Conservation (phyloP, 306 rosid genomes). For the Herpetospermum pedunculosum region DNA sequence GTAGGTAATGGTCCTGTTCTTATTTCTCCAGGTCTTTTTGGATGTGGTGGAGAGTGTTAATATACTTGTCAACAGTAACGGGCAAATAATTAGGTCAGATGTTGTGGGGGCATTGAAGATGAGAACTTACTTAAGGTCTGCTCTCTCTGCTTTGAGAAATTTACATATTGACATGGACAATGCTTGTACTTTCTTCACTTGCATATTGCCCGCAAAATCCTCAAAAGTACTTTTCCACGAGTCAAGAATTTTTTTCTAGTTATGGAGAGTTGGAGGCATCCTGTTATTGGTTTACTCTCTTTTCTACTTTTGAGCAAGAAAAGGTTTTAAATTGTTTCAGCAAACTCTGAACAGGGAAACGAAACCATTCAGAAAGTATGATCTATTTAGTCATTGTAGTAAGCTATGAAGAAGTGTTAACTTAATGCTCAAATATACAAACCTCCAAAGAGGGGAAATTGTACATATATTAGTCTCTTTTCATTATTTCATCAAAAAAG, state of each 20-base stretch:
- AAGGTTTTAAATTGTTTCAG: not conserved
- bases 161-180: not conserved
- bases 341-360: not conserved
- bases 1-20: conserved; percentile 12
- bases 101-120: conserved; percentile 98
- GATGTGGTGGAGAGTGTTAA: conserved; percentile 99
- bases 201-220: not conserved
- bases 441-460: not conserved
- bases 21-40: conserved; percentile 65
- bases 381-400: not conserved
- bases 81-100: conserved; percentile 94
- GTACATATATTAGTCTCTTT: not conserved
- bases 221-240: not conserved
- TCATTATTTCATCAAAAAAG: not conserved
- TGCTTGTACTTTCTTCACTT: not conserved
- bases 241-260: not conserved
- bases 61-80: conserved; percentile 96
- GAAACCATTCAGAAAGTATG: not conserved
- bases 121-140: conserved; percentile 92
- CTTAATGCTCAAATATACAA: not conserved
- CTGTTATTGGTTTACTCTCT: not conserved
- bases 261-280: not conserved
- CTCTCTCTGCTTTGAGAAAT: conserved; percentile 2
- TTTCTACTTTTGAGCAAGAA: not conserved
- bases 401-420: not conserved